Evolutionary conservation across 2,329 filamentous ascomycete species (phyloP), one percentile per base, ranked within the genome.

Genomic region (Ceratocystis papillata): DNA sequence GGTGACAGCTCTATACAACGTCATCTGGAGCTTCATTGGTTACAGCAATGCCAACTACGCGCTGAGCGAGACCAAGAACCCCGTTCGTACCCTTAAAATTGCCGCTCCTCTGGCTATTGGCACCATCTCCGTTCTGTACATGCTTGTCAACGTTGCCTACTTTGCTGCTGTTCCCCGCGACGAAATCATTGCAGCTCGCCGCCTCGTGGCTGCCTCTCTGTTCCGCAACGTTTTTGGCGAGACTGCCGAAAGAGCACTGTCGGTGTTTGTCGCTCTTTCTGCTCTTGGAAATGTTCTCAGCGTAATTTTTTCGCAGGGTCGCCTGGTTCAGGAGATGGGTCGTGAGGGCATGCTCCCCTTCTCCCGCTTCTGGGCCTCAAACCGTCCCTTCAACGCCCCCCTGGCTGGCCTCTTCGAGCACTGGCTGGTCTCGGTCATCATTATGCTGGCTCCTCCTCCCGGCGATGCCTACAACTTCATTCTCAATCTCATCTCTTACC

Each of bases 1-100:
- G 44, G 84, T 87, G n/a, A 87, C 83, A 1, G 85, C 86, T 0
- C 75, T 89, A 0, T 88, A 87, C 77, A 88, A 87, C 70, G 85
- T 88, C 69, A 85, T 88, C 71, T 88, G 85, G 81, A 84, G 81
- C 68, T 89, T 84, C 71, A 81, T 86, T 69, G 86, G 86, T 28
- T 87, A 86, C 77, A 82, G 79, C 75, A 87, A 87, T 73, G 85
- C 84, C 72, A 87, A 87, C 75, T 86, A 87, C 71, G 83, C 80
- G 59, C 76, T 85, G 41, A 82, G 80, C 71, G 86, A 89, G 76
- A 86, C 84, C 60, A 83, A 80, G 72, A 82, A 87, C 73, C 86
- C 86, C 0, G 80, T 85, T 4, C 78, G 79, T 28, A 88, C 85
- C 0, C 78, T 88, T 67, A 85, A 83, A 73, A 80, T 84, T 61